Conservation (phyloP, 352 stramenopile species). For the Phytophthora pisi region DNA sequence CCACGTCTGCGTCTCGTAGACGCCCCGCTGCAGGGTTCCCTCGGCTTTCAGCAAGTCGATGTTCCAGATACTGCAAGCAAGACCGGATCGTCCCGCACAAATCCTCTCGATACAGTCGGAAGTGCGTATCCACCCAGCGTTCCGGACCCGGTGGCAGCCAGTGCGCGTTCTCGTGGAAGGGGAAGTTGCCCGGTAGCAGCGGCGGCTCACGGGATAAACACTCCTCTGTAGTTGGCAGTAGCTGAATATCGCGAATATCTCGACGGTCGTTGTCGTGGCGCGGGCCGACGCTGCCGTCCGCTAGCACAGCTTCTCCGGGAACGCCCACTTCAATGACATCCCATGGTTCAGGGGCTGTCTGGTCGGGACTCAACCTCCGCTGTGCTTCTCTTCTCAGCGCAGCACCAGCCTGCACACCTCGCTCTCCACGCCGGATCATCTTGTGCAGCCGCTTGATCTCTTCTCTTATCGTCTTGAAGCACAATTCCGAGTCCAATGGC, state of each 20-base stretch:
- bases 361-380: background rate
- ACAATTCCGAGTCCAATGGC: slow-evolving; percentile 35
- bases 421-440: slow-evolving; percentile 36
- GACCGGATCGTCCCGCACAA: slow-evolving; percentile 40
- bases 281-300: slow-evolving; percentile 35
- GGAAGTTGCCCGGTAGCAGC: slow-evolving; percentile 42
- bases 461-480: slow-evolving; percentile 38
- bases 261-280: slow-evolving; percentile 49
- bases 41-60: slow-evolving; percentile 17
- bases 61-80: slow-evolving; percentile 40
- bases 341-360: slow-evolving; percentile 18
- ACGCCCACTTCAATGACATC: slow-evolving; percentile 36
- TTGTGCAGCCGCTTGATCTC: slow-evolving; percentile 35
- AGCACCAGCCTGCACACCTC: slow-evolving; percentile 13
- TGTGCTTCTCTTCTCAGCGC: slow-evolving; percentile 14
- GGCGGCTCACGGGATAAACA: slow-evolving; percentile 33
- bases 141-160: slow-evolving; percentile 47
- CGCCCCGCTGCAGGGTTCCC: slow-evolving; percentile 24
- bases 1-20: slow-evolving; percentile 31
- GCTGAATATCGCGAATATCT: slow-evolving; percentile 39
- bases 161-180: slow-evolving; percentile 45
- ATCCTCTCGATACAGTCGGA: slow-evolving; percentile 52
- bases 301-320: slow-evolving; percentile 22
- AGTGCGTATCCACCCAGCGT: slow-evolving; percentile 52
- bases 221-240: slow-evolving; percentile 46